Evolutionary conservation across 495 filamentous ascomycete species (phyloP).

Genomic region (Copromyces sp.): DNA sequence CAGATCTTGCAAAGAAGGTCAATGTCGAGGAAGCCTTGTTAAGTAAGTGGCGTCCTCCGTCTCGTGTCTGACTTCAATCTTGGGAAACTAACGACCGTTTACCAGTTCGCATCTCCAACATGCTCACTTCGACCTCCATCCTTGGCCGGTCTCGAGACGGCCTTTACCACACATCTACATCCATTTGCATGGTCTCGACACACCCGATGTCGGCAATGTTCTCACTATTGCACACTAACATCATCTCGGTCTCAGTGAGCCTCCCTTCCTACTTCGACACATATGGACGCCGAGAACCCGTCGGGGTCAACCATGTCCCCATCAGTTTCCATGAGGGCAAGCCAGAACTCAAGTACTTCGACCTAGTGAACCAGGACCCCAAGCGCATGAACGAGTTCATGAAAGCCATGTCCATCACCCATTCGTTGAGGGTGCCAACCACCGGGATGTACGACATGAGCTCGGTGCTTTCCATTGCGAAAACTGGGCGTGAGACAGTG

Average conservation of each 20-base stretch:
- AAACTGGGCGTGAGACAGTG: slow-evolving; percentile 5
- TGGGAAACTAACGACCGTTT: neutral
- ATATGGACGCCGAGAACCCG: slow-evolving; percentile 22
- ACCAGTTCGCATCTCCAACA: slow-evolving; percentile 19
- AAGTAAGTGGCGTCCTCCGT: slow-evolving; percentile 5
- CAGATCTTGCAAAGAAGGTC: slow-evolving; percentile 16
- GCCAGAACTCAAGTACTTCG: slow-evolving; percentile 16
- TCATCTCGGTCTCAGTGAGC: slow-evolving; percentile 12
- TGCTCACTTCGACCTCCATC: slow-evolving; percentile 23
- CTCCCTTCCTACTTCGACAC: slow-evolving; percentile 25
- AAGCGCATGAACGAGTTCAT: slow-evolving; percentile 13
- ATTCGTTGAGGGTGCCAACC: slow-evolving; percentile 13
- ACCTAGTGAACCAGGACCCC: slow-evolving; percentile 16
- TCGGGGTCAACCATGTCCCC: slow-evolving; percentile 18
- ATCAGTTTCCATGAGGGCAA: slow-evolving; percentile 14
- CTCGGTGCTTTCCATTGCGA: slow-evolving; percentile 10
- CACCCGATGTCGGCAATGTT: slow-evolving; percentile 21
- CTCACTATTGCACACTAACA: slow-evolving; percentile 48
- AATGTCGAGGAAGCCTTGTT: slow-evolving; percentile 18
- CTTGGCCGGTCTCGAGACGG: slow-evolving; percentile 10
- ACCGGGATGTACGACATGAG: slow-evolving; percentile 25
- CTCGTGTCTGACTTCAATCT: neutral
- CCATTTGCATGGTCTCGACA: slow-evolving; percentile 11
- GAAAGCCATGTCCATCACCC: slow-evolving; percentile 18
- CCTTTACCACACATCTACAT: slow-evolving; percentile 23